phyloP scores from a whole-genome alignment of 257 asterid species.

The Nicotiana knightiana region DNA sequence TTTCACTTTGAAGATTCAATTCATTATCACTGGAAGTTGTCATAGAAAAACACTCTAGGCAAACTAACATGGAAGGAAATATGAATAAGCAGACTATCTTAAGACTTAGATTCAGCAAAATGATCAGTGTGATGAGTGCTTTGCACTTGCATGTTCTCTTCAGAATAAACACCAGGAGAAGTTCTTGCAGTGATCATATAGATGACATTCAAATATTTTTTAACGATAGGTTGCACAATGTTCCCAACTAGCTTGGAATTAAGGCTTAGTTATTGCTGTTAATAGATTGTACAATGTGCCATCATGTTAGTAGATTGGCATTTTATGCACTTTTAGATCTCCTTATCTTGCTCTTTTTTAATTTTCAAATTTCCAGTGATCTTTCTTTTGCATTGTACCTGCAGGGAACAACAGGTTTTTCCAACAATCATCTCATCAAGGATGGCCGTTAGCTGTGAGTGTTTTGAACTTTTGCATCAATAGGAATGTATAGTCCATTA shows the following conservation, averaged over 20 bases:
- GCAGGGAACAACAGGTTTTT: background rate
- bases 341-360: background rate
- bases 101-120: background rate
- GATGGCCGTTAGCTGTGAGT: conserved; percentile 2
- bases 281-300: background rate
- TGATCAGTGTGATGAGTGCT: background rate
- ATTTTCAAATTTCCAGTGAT: background rate
- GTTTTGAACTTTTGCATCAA: background rate
- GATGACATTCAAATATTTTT: background rate
- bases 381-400: background rate
- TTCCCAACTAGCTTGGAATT: background rate
- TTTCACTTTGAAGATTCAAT: background rate
- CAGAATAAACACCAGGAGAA: background rate
- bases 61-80: conserved; percentile 1
- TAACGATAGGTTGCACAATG: background rate
- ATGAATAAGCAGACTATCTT: background rate
- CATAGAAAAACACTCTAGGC: background rate
- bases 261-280: background rate
- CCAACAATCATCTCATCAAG: conserved; percentile 6
- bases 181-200: background rate
- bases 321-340: background rate
- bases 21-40: background rate
- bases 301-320: background rate
- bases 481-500: background rate
- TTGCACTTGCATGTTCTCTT: background rate